Conservation (phyloP, 768 basidiomycete species). For the Serpula lacrymans region DNA sequence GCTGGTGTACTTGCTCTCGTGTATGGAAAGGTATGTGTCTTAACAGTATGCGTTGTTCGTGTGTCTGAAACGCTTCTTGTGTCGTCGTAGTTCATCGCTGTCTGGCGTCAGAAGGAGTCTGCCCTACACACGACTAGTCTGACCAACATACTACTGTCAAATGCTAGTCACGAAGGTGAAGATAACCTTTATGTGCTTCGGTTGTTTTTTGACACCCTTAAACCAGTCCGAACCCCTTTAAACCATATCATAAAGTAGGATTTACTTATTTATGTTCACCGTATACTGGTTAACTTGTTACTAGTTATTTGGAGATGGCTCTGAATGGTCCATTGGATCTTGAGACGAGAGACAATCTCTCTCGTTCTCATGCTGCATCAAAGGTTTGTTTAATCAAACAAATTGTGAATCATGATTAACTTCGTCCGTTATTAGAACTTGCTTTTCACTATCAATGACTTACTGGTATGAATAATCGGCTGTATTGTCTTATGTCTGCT, state of each 20-base stretch:
- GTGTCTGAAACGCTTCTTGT: not conserved
- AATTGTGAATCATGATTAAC: not conserved
- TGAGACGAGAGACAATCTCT: constrained; percentile 74
- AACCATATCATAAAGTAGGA: constrained; percentile 81
- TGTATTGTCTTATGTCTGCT: not conserved
- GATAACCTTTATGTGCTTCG: not conserved
- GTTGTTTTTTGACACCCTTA: constrained; percentile 1
- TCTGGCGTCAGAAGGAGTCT: constrained; percentile 80
- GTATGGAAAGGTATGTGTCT: constrained; percentile 57
- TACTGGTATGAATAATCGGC: constrained; percentile 42
- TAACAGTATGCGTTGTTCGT: not conserved
- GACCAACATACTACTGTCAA: constrained; percentile 70
- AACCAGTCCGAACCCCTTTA: constrained; percentile 66
- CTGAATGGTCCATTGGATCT: constrained; percentile 68
- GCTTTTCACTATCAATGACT: constrained; percentile 80
- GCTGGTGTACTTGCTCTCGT: constrained; percentile 76
- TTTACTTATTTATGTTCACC: not conserved
- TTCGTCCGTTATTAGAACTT: constrained; percentile 51
- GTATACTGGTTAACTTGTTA: not conserved
- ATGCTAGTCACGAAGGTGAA: constrained; percentile 79
- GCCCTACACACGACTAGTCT: constrained; percentile 69
- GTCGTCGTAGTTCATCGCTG: constrained; percentile 81
- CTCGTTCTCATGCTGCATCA: constrained; percentile 70
- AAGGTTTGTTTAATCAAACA: constrained; percentile 53
- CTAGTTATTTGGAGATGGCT: constrained; percentile 75